Evolutionary conservation across 305 asterid species (phyloP).

Genomic region (Rubia balearica): DNA sequence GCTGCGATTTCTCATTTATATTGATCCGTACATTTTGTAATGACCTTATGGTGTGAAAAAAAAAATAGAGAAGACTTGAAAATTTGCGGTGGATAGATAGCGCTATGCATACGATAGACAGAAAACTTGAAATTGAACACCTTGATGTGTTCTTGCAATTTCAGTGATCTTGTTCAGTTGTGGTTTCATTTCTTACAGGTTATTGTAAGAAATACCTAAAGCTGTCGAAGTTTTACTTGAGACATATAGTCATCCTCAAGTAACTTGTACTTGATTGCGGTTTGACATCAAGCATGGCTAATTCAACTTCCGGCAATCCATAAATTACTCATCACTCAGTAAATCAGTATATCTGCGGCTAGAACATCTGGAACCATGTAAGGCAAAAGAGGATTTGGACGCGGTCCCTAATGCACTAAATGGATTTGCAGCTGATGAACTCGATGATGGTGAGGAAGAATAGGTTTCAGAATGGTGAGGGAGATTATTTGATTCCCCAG

Average conservation of each 20-base stretch:
- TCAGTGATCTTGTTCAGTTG: no score
- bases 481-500: no score
- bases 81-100: no score
- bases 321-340: slow-evolving; percentile 32
- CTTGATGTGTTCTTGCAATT: no score
- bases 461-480: neutral
- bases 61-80: no score
- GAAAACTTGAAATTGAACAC: no score
- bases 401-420: slow-evolving; percentile 7
- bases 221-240: neutral
- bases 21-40: no score
- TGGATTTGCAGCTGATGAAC: slow-evolving; percentile 8
- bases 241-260: neutral
- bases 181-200: no score
- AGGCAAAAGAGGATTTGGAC: slow-evolving; percentile 22
- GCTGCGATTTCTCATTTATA: no score
- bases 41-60: no score
- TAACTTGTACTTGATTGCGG: slow-evolving; percentile 31
- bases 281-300: slow-evolving; percentile 83
- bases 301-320: slow-evolving; percentile 75
- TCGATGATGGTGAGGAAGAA: slow-evolving; percentile 19
- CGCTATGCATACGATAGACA: no score
- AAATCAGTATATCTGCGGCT: slow-evolving; percentile 13
- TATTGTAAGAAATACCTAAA: slow-evolving; percentile 44
- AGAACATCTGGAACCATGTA: slow-evolving; percentile 17